These are phyloP conservation scores for Gillenia trifoliata DNA, from an alignment of 306 rosid genomes.

Conservation along the genomic window DNA sequence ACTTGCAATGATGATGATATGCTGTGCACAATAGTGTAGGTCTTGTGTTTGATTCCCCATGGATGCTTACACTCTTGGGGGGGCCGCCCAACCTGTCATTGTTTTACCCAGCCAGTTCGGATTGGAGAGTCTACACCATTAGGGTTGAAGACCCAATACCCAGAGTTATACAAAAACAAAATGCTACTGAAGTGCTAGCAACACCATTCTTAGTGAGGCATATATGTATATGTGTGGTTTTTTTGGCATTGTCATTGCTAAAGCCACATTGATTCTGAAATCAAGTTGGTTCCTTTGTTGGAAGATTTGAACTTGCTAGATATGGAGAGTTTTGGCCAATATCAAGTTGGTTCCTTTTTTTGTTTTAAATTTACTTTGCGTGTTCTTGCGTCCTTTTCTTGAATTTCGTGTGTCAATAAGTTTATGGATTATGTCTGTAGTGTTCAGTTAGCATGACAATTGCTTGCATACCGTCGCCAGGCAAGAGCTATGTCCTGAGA, in stretches of 20 bases:
- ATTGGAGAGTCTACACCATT: too few relatives aligned
- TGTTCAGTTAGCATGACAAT: background rate
- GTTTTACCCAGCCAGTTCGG: too few relatives aligned
- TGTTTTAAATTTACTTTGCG: background rate
- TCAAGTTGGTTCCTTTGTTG: background rate
- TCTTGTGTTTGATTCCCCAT: too few relatives aligned
- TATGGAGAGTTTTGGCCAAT: background rate
- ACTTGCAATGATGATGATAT: background rate
- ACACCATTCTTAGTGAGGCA: too few relatives aligned
- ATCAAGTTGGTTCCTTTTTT: background rate
- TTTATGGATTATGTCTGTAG: background rate
- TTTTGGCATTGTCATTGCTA: background rate
- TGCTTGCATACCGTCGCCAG: slow-evolving; percentile 32
- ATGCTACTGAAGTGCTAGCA: too few relatives aligned
- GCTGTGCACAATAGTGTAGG: too few relatives aligned
- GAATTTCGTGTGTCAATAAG: slow-evolving; percentile 3
- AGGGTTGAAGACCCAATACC: too few relatives aligned
- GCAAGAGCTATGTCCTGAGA: slow-evolving; percentile 93
- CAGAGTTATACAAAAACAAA: too few relatives aligned
- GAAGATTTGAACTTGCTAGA: slow-evolving; percentile 1
- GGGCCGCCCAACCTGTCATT: too few relatives aligned
- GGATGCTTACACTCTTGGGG: too few relatives aligned
- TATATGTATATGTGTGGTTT: background rate
- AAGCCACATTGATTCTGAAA: background rate
- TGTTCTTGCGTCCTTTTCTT: background rate